Evolutionary conservation across 441 rosid genomes (phyloP), one percentile per base, ranked within the genome.

Genomic region (Gossypium schwendimanii): DNA sequence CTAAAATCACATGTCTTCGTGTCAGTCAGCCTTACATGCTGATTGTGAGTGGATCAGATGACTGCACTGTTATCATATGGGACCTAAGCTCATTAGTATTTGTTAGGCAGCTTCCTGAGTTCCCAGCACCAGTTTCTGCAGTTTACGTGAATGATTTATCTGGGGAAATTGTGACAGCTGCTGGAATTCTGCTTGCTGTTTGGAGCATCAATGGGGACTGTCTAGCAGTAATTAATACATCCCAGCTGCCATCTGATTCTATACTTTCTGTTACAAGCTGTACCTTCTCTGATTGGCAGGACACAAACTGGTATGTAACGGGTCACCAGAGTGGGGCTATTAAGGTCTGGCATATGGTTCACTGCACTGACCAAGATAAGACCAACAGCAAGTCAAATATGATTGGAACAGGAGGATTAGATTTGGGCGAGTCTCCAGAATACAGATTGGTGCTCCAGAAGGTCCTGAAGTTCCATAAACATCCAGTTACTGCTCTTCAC

Each of bases 151-250:
- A 94, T 69, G 95, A 96, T 80, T 88, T 94, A 84, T 91, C 92
- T 0, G 99, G 98, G 36, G 99, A 92, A 83, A 92, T 96, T 49
- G 84, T 90, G 77, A 94, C 99, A 0, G 98, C 99, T 4, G 95
- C 99, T 39, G 99, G 99, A 79, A 87, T 92, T 66, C 75, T 94
- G 77, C 97, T 96, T 74, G 97, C 99, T 31, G 88, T 94, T 74
- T 96, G 99, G 99, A 91, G 97, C 86, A 83, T 94, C 81, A 96
- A 96, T 73, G 99, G 98, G 50, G 99, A 94, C 65, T 96, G 99
- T 79, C 95, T 96, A 64, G 95, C 98, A 12, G 90, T 84, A 72
- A 89, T 92, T 47, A 96, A 87, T 77, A 88, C 99, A 47, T 96
- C 99, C 31, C 99, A 96, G 79, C 78, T 96, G 77, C 99, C 99